Base-by-base conservation (phyloP, 345 rosid species). In the Geranium rotundifolium region DNA sequence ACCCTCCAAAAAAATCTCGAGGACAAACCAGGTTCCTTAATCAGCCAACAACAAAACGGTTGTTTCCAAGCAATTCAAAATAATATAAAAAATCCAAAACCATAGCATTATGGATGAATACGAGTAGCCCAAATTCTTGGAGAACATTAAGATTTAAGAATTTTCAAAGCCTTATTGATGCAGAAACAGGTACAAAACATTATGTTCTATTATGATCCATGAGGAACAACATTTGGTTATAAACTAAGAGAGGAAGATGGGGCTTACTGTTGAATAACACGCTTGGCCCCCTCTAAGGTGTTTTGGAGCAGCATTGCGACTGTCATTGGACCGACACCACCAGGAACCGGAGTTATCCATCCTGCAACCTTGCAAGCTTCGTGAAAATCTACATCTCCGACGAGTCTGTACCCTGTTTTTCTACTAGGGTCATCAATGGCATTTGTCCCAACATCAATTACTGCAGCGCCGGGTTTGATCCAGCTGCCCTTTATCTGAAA, bases 321-420 rank as follows among this genome's bases (percentile, higher is more conserved):
- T 1, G 95, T 92, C 95, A 92, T 92, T 15, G 98, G 98, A 54
- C 96, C 98, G 1, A 91, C 95, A 50, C 98, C 98, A 56, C 98
- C 98, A 0, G 98, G 98, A 57, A 91, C 98, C 4, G 98, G 96
- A 19, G 95, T 89, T 61, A 92, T 75, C 68, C 74, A 82, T 49
- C 96, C 96, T 1, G 96, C 96, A 59, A 87, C 86, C 66, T 81
- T 78, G 64, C 83, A 81, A 5, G 89, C 98, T 76, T 85, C 98
- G 23, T 73, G 19, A 55, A 65, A 92, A 80, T 92, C 85, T 34
- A 89, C 96, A 67, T 92, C 98, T 71, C 98, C 98, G n/a, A 88
- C 96, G 75, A 91, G 72, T 75, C 92, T 77, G 64, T 88, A 89
- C 50, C 98, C 98, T 7, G 93, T 56, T 69, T 87, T 87, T 79